A percentile compares a stretch with the other conserved stretches of the same genome.
Evolutionary conservation across 768 basidiomycete genomes (phyloP).

Genomic region (Daedaleopsis nitida): DNA sequence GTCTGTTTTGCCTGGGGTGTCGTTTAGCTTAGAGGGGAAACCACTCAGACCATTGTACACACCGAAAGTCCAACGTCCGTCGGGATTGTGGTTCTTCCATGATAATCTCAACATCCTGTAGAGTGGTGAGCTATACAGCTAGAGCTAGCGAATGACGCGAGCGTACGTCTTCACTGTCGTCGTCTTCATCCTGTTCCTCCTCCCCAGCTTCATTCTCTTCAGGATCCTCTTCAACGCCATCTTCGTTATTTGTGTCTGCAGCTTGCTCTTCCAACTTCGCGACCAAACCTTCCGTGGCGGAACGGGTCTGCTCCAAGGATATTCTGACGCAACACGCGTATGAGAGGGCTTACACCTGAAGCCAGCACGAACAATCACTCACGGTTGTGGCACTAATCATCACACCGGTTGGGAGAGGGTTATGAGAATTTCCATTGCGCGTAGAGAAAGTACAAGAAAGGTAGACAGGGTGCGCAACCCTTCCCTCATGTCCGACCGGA

Average conservation of each 20-base stretch:
- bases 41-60: slow-evolving; percentile 20
- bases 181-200: slow-evolving; percentile 41
- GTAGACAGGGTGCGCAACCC: slow-evolving; percentile 29
- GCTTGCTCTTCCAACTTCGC: slow-evolving; percentile 51
- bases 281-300: slow-evolving; percentile 45
- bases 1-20: slow-evolving; percentile 37
- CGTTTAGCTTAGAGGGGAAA: slow-evolving; percentile 4
- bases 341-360: slow-evolving; percentile 24
- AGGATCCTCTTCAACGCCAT: slow-evolving; percentile 33
- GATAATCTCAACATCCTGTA: slow-evolving; percentile 87
- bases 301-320: slow-evolving; percentile 43
- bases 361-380: slow-evolving; percentile 42
- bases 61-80: slow-evolving; percentile 79
- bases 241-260: slow-evolving; percentile 32
- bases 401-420: slow-evolving; percentile 38
- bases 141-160: neutral
- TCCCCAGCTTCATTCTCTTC: slow-evolving; percentile 39
- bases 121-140: neutral
- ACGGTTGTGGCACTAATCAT: slow-evolving; percentile 61
- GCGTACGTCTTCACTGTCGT: slow-evolving; percentile 47
- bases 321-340: slow-evolving; percentile 31
- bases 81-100: slow-evolving; percentile 65
- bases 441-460: slow-evolving; percentile 37
- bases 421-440: slow-evolving; percentile 36
- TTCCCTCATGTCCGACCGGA: slow-evolving; percentile 23